A percentile compares a stretch with the other conserved stretches of the same genome.
phyloP scores from a whole-genome alignment of 2,329 filamentous ascomycete genomes.

The Penicillium sp. region DNA sequence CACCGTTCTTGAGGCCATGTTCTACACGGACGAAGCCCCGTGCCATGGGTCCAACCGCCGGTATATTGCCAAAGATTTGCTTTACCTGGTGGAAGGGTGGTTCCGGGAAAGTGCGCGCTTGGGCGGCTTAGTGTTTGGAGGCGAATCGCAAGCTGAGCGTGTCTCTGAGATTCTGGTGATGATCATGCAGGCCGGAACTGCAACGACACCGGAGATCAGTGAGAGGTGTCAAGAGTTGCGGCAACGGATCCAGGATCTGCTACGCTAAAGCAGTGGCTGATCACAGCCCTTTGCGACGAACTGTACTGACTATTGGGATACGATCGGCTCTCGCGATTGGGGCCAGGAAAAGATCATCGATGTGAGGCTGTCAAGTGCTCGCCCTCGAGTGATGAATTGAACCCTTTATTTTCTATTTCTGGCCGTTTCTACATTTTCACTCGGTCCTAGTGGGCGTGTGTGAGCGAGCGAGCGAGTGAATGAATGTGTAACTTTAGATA shows the following conservation, averaged over 20 bases:
- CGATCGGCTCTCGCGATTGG: no score
- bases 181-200: slow-evolving; percentile 35
- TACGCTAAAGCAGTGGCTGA: slow-evolving; percentile 25
- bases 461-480: no score
- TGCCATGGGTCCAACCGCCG: slow-evolving; percentile 55
- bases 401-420: no score
- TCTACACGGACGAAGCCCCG: slow-evolving; percentile 60
- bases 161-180: slow-evolving; percentile 42
- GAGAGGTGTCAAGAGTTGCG: slow-evolving; percentile 33
- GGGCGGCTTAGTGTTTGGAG: slow-evolving; percentile 54
- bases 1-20: slow-evolving; percentile 58
- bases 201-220: slow-evolving; percentile 2
- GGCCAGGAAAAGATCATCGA: no score
- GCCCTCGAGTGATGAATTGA: no score
- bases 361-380: no score
- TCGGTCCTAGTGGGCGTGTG: no score
- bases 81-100: slow-evolving; percentile 59
- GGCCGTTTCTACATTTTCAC: no score
- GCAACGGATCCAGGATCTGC: slow-evolving; percentile 35
- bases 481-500: no score
- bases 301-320: no score
- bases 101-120: slow-evolving; percentile 50
- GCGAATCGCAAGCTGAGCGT: slow-evolving; percentile 51
- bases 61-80: slow-evolving; percentile 55
- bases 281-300: no score